These are phyloP conservation scores for Dactylis glomerata DNA, from an alignment of 176 grass and related monocot genomes.

Conservation along the genomic window DNA sequence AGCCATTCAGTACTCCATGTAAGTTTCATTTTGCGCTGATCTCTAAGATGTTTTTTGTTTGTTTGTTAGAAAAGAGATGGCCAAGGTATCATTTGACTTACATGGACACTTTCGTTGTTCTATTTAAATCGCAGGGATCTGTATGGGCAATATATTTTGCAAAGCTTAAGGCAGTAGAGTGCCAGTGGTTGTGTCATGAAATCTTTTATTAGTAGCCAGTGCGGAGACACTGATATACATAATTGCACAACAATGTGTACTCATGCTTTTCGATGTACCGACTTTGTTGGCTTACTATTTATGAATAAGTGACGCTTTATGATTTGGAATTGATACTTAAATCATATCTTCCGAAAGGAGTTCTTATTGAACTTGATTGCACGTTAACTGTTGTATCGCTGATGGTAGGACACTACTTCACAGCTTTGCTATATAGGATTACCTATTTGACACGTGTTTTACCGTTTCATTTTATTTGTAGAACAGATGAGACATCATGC, in stretches of 20 bases:
- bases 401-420: too few relatives aligned
- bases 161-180: slow-evolving; percentile 53
- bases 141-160: slow-evolving; percentile 55
- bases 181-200: neutral
- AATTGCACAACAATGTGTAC: neutral
- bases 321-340: neutral
- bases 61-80: neutral
- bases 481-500: too few relatives aligned
- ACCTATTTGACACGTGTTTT: too few relatives aligned
- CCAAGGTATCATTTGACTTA: neutral
- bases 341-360: neutral
- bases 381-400: neutral
- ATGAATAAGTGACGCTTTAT: neutral
- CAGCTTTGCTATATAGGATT: too few relatives aligned
- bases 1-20: slow-evolving; percentile 74
- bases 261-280: neutral
- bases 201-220: neutral
- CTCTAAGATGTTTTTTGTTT: neutral
- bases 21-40: slow-evolving; percentile 13
- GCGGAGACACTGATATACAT: neutral
- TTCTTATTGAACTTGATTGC: neutral
- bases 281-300: neutral
- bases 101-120: neutral
- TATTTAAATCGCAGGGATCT: slow-evolving; percentile 42
- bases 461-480: too few relatives aligned